phyloP scores from a whole-genome alignment of 345 rosid species.

The Eucalyptus pumila region DNA sequence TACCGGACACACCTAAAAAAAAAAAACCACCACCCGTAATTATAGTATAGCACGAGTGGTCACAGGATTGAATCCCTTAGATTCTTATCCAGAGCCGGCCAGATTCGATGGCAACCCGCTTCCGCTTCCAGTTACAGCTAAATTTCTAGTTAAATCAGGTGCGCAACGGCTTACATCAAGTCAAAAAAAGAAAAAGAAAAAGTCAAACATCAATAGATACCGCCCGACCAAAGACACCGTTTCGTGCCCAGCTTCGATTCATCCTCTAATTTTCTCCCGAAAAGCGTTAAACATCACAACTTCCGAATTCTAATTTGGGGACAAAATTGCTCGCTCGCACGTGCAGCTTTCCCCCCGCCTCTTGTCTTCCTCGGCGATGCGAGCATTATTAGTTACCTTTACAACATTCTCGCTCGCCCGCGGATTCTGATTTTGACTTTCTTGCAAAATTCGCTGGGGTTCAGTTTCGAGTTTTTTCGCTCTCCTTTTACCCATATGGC shows the following conservation, averaged over 20 bases:
- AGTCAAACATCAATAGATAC: not conserved
- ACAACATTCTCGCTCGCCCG: not conserved
- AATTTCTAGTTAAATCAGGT: not conserved
- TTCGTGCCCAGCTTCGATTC: not conserved
- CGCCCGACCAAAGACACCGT: not conserved
- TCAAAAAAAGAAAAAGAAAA: accelerated
- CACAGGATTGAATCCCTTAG: not conserved
- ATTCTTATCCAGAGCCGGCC: not conserved
- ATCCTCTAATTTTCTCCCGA: not conserved
- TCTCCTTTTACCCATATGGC: not conserved
- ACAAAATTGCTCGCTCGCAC: not conserved
- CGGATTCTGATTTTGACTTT: not conserved
- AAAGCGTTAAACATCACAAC: not conserved
- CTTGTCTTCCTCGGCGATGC: not conserved
- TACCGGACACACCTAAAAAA: not conserved
- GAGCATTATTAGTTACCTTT: not conserved
- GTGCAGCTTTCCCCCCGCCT: not conserved
- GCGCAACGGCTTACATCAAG: not conserved
- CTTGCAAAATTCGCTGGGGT: not conserved
- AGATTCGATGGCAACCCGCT: not conserved
- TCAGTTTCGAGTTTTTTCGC: not conserved
- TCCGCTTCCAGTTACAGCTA: not conserved
- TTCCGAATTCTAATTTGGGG: not conserved
- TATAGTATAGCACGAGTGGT: not conserved
- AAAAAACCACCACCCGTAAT: not conserved